A percentile compares a stretch with the other conserved stretches of the same genome.
phyloP scores from a whole-genome alignment of 2,329 filamentous ascomycete species.

The Fusarium circinatum region DNA sequence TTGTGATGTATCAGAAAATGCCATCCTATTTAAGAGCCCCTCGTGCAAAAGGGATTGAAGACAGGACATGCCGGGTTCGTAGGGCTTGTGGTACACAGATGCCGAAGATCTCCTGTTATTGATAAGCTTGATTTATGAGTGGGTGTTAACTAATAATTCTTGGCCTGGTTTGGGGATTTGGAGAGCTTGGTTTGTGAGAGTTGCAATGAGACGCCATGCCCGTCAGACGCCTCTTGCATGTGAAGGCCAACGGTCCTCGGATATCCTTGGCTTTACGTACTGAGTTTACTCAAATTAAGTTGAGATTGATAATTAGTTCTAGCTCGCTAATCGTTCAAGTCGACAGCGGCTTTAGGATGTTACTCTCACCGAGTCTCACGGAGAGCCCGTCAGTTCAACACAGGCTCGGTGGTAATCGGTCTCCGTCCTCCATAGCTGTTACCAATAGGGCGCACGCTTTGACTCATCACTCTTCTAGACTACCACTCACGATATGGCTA shows the following conservation, averaged over 20 bases:
- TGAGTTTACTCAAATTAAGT: neutral
- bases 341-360: neutral
- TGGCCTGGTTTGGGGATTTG: constrained; percentile 3
- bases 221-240: constrained; percentile 14
- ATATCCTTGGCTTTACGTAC: neutral
- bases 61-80: neutral
- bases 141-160: neutral
- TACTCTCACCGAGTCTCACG: neutral
- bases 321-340: neutral
- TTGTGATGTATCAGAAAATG: constrained; percentile 33
- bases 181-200: neutral
- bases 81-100: neutral
- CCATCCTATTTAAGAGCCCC: neutral
- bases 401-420: constrained; percentile 28
- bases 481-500: neutral
- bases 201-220: constrained; percentile 2
- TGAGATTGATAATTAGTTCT: neutral
- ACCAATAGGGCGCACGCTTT: constrained; percentile 3
- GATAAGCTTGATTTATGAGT: constrained; percentile 5
- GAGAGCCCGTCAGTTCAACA: neutral
- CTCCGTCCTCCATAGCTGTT: constrained; percentile 5
- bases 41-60: constrained; percentile 5
- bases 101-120: neutral
- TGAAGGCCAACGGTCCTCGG: neutral
- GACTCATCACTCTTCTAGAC: neutral